These are phyloP conservation scores for Eucalyptus sp. DNA, from an alignment of 345 rosid genomes.

Conservation along the genomic window DNA sequence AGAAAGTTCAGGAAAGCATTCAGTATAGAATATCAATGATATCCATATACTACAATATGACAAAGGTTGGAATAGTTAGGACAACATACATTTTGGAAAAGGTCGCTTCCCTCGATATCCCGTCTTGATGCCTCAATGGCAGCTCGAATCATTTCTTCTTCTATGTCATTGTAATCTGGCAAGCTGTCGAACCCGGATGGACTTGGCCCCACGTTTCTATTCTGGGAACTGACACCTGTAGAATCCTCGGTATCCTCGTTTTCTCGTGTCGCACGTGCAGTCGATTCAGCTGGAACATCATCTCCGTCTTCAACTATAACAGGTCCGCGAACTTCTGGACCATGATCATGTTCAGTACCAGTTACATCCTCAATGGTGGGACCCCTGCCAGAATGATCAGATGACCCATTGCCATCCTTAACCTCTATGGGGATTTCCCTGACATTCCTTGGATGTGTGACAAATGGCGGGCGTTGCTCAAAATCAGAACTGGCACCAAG, in stretches of 20 bases:
- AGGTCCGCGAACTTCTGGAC: slow-evolving; percentile 35
- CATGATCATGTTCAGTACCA: slow-evolving; percentile 35
- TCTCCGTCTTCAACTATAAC: slow-evolving; percentile 48
- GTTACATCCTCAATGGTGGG: slow-evolving; percentile 75
- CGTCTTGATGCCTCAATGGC: slow-evolving; percentile 96
- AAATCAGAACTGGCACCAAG: slow-evolving; percentile 32
- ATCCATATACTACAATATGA: neutral
- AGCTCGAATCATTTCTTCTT: slow-evolving; percentile 97
- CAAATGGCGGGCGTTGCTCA: slow-evolving; percentile 32
- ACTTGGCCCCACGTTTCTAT: slow-evolving; percentile 13
- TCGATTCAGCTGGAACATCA: slow-evolving; percentile 27
- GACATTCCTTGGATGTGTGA: slow-evolving; percentile 76
- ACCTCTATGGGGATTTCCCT: slow-evolving; percentile 86
- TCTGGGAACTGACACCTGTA: slow-evolving; percentile 2
- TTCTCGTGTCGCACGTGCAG: slow-evolving; percentile 3
- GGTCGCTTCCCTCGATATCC: slow-evolving; percentile 47
- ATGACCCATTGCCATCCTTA: slow-evolving; percentile 43
- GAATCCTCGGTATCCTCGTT: slow-evolving; percentile 2
- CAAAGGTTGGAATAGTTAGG: neutral
- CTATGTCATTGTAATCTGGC: slow-evolving; percentile 56
- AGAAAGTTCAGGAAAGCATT: neutral
- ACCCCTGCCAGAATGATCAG: slow-evolving; percentile 38
- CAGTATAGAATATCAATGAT: neutral
- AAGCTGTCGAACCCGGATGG: slow-evolving; percentile 33
- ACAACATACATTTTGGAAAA: neutral